Base-by-base conservation (phyloP, 148 eudicot genomes). In the Chenopodium suecicum region DNA sequence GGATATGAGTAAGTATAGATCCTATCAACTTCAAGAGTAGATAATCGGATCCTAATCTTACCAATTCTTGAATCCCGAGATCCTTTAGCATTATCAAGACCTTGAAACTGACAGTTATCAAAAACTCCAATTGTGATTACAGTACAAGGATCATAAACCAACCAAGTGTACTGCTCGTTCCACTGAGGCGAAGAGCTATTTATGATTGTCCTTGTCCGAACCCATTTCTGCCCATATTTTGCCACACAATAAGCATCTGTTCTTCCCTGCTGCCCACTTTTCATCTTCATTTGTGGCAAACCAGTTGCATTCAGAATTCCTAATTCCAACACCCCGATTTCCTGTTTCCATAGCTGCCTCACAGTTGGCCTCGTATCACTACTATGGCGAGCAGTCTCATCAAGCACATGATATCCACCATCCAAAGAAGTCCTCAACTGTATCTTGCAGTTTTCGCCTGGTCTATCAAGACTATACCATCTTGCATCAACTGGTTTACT, bases 81-180 rank as follows among this genome's bases (percentile, higher is more conserved):
- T 10, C 63, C 82, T 14, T 60, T 48, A 32, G 4, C 54, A 60
- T 23, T 32, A 72, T 19, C 37, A 9, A 65, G 19, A 17, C 73
- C 78, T n/a, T 85, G 84, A 0, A 85, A 64, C 65, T 83, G 88
- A 41, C 73, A 83, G 58, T 87, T 87, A 75, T 87, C 86, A 48
- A 85, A 87, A 58, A 83, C 86, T 9, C 84, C 90, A 37, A 88
- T 23, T 44, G 90, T 85, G 5, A 88, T 72, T 3, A 85, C 84
- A 44, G 90, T 88, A 70, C 90, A 85, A 56, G 86, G 90, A 79
- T 88, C 90, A 68, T 74, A 85, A 52, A 88, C 88, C n/a, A 66
- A 84, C 90, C 90, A 88, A 70, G 83, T 83, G 70, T 88, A 88
- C 60, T 88, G 90, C 77, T 88, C 90, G 32, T 88, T 85, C 88